Evolutionary conservation across 2,329 filamentous ascomycete genomes (phyloP).

Genomic region (Cercospora sojina): DNA sequence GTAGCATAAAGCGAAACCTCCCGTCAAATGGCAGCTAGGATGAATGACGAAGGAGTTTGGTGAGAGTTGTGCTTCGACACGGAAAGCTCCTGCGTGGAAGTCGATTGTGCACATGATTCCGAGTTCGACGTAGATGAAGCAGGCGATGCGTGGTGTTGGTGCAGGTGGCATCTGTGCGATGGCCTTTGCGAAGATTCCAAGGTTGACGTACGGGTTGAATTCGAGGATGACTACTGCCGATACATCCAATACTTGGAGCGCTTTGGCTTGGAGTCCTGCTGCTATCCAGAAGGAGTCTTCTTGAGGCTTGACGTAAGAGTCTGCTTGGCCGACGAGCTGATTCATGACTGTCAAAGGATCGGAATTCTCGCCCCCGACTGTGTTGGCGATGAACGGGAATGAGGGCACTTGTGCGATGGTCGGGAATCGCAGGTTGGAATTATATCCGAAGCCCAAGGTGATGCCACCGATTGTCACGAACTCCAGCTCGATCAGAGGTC

Average conservation of each 20-base stretch:
- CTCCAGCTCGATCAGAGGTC: constrained; percentile 17
- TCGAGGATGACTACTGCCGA: constrained; percentile 6
- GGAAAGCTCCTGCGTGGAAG: constrained; percentile 2
- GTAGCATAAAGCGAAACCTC: not conserved
- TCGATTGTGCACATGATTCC: constrained; percentile 7
- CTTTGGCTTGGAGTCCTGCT: constrained; percentile 12
- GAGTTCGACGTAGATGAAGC: constrained; percentile 10
- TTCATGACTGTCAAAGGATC: constrained; percentile 14
- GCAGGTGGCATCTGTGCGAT: constrained; percentile 12
- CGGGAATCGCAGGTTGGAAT: constrained; percentile 7
- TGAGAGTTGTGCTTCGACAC: constrained; percentile 8
- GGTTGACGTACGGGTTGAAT: constrained; percentile 9
- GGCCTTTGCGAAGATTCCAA: constrained; percentile 16
- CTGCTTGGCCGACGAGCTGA: not conserved
- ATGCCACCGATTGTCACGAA: constrained; percentile 16
- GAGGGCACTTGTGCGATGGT: constrained; percentile 8
- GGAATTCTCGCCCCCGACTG: not conserved
- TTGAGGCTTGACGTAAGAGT: constrained; percentile 4
- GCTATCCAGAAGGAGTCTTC: constrained; percentile 15
- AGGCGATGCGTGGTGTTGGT: not conserved
- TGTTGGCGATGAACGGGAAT: constrained; percentile 15
- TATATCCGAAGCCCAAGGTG: constrained; percentile 19
- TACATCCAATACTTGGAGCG: constrained; percentile 9
- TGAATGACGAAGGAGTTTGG: constrained; percentile 14
- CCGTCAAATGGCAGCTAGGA: not conserved